Evolutionary conservation across 352 stramenopile species (phyloP), one percentile per base, ranked within the genome.

Genomic region (Globisporangium echinulatum): DNA sequence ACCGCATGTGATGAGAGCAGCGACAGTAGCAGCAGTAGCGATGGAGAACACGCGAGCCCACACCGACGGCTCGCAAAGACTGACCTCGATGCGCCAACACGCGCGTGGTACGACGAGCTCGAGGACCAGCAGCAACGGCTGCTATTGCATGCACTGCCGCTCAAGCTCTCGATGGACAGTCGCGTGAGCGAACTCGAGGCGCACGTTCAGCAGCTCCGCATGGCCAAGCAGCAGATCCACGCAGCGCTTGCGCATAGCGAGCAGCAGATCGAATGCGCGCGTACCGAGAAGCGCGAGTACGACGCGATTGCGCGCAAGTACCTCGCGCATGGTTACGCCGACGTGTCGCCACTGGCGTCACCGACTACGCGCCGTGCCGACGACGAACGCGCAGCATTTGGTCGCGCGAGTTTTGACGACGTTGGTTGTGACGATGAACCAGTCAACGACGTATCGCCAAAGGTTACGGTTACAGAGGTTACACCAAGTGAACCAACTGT

Each of bases 211-310:
- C 69, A 72, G 42, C 49, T 85, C 10, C 60, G 76, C 39, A 50
- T 36, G 3, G 75, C 66, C 7, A 79, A 75, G 25, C 60, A 63
- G 9, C 66, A 79, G 54, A 68, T 85, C 37, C 66, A 64, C 15
- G 71, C 68, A 7, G 67, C 71, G 17, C 52, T 82, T 36, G 62
- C 71, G 25, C 62, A 69, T 40, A 81, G 72, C 38, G 67, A 81
- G 49, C 55, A 64, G 9, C 62, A 84, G 53, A 67, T 74, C 39
- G 52, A 49, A 8, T 55, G 54, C 19, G 66, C 72, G 48, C 56
- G 66, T 14, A 47, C 49, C 4, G 63, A 82, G 54, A 80, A 79
- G 53, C 39, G 63, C 36, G 59, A 70, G 51, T 64, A 75, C 10
- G 69, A 82, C 11, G 63, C 63, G 14, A 49, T 78, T 51, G 70